Conservation (phyloP, 306 rosid genomes). For the Acacia crassicarpa region DNA sequence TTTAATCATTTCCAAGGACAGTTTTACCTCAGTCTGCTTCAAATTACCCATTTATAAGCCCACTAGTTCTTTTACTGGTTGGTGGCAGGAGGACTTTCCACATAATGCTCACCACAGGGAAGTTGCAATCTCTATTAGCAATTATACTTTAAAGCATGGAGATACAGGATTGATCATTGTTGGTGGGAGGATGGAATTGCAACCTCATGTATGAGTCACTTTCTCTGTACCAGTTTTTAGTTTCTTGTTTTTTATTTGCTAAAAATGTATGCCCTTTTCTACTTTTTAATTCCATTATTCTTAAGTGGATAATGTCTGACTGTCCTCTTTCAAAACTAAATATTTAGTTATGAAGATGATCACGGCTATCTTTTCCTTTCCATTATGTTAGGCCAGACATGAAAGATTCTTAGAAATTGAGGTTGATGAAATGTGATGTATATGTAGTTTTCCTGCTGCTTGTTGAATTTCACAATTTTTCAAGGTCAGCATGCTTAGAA, state of each 20-base stretch:
- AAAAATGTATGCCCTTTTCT: not conserved
- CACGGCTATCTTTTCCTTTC: not conserved
- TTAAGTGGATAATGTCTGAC: conserved; percentile 7
- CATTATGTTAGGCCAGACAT: conserved; percentile 14
- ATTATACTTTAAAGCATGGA: conserved; percentile 91
- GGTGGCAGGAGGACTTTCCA: conserved; percentile 84
- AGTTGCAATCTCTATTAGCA: conserved; percentile 80
- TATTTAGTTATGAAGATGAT: conserved; percentile 4
- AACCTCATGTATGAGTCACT: conserved; percentile 71
- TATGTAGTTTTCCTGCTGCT: conserved; percentile 12
- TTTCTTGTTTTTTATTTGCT: not conserved
- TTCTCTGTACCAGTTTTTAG: conserved; percentile 16
- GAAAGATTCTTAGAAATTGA: conserved; percentile 20
- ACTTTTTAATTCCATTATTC: conserved; percentile 17
- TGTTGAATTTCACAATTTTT: conserved; percentile 23
- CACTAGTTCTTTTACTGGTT: conserved; percentile 27
- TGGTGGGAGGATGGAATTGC: conserved; percentile 98
- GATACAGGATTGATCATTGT: conserved; percentile 91
- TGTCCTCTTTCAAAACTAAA: conserved; percentile 2
- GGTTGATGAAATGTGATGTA: conserved; percentile 15
- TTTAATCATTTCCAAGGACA: not conserved
- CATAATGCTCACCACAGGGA: conserved; percentile 97
- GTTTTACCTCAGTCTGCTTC: conserved; percentile 6
- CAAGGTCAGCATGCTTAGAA: not conserved
- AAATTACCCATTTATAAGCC: not conserved